Evolutionary conservation across 495 filamentous ascomycete species (phyloP), one percentile per base, ranked within the genome.

Genomic region (Patellaria atrata): DNA sequence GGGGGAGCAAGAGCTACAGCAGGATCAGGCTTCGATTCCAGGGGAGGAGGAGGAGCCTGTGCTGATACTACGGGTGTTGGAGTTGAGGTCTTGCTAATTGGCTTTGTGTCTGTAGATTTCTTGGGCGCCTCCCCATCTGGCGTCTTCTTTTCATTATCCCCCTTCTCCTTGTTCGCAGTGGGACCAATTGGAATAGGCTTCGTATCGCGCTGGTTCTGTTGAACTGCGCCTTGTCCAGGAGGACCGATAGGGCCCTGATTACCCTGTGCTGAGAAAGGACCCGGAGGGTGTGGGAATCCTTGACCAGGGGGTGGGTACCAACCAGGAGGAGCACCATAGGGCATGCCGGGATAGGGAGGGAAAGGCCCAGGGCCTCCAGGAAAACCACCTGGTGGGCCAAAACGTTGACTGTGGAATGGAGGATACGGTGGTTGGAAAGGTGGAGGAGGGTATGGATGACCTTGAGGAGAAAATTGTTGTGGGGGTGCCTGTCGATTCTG

Each of bases 251-350:
- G 57, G 38, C 51, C 45, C n/a, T n/a, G n/a, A n/a, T 49, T 42
- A 18, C 46, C 41, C 17, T 48, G 42, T 5, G 49, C 44, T 1
- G 47, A 32, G 37, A 60, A 57, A 10, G 53, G 52, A 11, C 55
- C 54, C 23, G 53, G 55, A 16, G 37, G 43, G n/a, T 66, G 70
- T 24, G 73, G 76, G 48, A 85, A 93, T 6, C 75, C 76, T 54
- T 85, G 82, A n/a, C 73, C 76, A 8, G 81, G 73, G 18, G 70
- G 78, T 50, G 74, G 77, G 56, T 72, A 84, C 83, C 83, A 92
- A 13, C 75, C 78, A 26, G 69, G 74, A 8, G 72, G 79, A 28
- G 70, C 64, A 33, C 75, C 74, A 50, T 75, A 73, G 16, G 45
- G 71, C 59, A 70, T 67, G 24, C 66, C 67, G 22, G 66, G 67